Evolutionary conservation across 2,329 filamentous ascomycete species (phyloP), one percentile per base, ranked within the genome.

Genomic region (Cladosporium velox): DNA sequence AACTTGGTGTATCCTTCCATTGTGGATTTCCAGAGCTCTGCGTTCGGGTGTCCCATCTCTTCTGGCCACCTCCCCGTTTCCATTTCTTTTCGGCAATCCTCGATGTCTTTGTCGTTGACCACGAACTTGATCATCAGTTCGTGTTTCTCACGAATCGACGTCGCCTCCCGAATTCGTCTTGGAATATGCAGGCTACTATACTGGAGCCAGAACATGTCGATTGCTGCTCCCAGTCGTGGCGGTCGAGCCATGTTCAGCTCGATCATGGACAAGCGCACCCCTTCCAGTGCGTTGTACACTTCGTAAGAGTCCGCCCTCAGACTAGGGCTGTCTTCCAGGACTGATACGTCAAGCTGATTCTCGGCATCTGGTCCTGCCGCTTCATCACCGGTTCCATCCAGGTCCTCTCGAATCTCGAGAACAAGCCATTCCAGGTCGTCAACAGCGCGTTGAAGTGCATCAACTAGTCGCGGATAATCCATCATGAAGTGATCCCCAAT

Each of bases 171-270:
- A 26, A 34, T 26, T 8, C 3, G 10, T 24, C n/a, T 34, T 11
- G n/a, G 18, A 6, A 58, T 24, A 12, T 34, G 18, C 18, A 58
- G 34, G n/a, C 21, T 58, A 14, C 7, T n/a, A 26, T 58, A 58
- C 54, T 35, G 8, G 26, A 58, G 11, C 54, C 54, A 58, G 32
- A 58, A 24, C 54, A 58, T 58, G 12, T 34, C 54, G 18, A 58
- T 35, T 21, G 54, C 54, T 35, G 32, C 54, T 14, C 30, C 32
- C 18, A 58, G 54, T 24, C 18, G 28, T 24, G 18, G 28, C 21
- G 54, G 28, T 38, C 32, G 54, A 12, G 32, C 28, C 8, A 58
- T 15, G 54, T 21, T 10, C 30, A 8, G 54, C 30, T 32, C 34
- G 54, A 24, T 34, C 54, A 34, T 58, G 18, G n/a, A 24, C 38